Conservation (phyloP, 345 rosid genomes). For the Rhodomyrtus tomentosa region DNA sequence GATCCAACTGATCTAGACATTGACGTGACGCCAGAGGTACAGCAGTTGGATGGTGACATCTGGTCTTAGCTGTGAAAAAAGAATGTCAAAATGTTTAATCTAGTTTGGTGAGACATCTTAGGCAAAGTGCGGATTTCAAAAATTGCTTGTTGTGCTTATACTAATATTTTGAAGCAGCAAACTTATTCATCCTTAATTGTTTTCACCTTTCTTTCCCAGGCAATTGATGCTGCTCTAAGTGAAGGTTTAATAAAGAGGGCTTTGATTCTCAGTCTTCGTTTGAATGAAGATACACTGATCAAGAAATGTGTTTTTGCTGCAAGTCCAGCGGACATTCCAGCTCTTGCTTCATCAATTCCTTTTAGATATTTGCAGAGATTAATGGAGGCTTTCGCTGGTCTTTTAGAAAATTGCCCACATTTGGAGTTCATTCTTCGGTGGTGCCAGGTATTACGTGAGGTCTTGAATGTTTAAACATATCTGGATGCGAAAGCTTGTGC, state of each 20-base stretch:
- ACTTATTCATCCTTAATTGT: neutral
- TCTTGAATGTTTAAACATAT: neutral
- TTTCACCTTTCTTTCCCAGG: constrained; percentile 25
- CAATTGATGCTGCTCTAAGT: constrained; percentile 59
- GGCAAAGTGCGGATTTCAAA: neutral
- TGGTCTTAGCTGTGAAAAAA: neutral
- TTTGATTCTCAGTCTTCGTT: constrained; percentile 74
- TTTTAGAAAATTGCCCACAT: constrained; percentile 82
- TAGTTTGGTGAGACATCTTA: neutral
- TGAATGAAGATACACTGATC: constrained; percentile 74
- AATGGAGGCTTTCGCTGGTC: constrained; percentile 69
- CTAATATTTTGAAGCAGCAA: neutral
- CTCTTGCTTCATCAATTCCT: constrained; percentile 57
- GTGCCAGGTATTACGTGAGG: constrained; percentile 54
- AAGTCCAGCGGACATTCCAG: constrained; percentile 51
- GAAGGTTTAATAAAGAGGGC: constrained; percentile 66
- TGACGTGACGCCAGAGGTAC: constrained; percentile 94
- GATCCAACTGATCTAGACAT: constrained; percentile 98
- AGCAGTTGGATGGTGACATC: neutral
- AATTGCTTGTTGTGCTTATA: neutral
- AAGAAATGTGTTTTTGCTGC: constrained; percentile 78
- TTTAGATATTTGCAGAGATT: constrained; percentile 66
- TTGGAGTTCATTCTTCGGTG: constrained; percentile 77
- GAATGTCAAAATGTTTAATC: neutral
- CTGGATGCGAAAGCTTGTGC: neutral